Base-by-base conservation (phyloP, 2,329 filamentous ascomycete genomes). In the Chalaropsis ovoidea region DNA sequence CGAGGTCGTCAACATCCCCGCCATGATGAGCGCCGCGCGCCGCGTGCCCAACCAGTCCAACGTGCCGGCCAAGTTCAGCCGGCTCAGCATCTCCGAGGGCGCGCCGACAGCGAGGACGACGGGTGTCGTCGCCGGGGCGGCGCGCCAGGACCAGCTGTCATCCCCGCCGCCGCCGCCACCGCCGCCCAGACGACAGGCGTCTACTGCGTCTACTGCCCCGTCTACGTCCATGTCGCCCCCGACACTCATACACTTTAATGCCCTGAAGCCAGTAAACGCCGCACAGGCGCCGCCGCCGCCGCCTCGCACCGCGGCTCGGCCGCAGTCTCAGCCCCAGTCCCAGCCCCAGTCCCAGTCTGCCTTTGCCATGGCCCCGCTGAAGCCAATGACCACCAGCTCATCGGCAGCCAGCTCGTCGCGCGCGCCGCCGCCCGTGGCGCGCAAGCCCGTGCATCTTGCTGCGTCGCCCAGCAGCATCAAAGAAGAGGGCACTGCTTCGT, bases 381-480 rank as follows among this genome's bases (percentile, higher is more conserved):
- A 74, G 19, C 75, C 75, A 19, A 71, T 72, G 10, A 75, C 76
- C 2, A 70, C 72, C 19, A 71, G 74, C 2, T 76, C 78, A 1
- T 73, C 73, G 47, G 65, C 69, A 45, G 74, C 73, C 69, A 73
- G 63, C 70, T 71, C 52, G 68, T 70, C 52, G 73, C 74, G 41
- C 70, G 71, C 31, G 10, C 74, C 80, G n/a, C 83, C 82, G 4
- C 81, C 81, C 0, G 77, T 88, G 62, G 86, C 85, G 24, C 82
- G 78, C 72, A 88, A 88, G 70, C 86, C 86, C 1, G 77, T 81
- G 1, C 81, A 84, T 69, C 76, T 85, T 3, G 70, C 75, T 17
- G 74, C 74, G 69, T 67, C 70, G 39, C 65, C 45, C 39, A 72
- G 31, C 68, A 68, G 35, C 39, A 65, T 39, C 61, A 64, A 64